Base-by-base conservation (phyloP, 2,329 filamentous ascomycete species). In the Penicillium vulpinum region DNA sequence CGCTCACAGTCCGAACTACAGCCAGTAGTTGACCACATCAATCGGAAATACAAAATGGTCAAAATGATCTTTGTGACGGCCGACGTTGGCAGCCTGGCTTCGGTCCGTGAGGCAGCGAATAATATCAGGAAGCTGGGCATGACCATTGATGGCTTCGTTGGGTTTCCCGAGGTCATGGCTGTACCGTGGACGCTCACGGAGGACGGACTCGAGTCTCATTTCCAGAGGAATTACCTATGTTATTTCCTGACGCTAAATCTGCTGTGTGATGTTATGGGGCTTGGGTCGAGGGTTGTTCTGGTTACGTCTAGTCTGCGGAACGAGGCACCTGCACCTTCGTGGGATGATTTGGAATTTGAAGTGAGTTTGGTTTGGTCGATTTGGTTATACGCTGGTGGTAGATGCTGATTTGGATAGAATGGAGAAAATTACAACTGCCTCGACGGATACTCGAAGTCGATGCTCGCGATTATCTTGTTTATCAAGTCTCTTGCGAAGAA, bases 381-480 rank as follows among this genome's bases (percentile, higher is more conserved):
- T 21, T 26, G 6, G 9, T 1, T 16, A 11, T 26, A 24, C 9
- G 16, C 2, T 39, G n/a, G 15, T 41, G 5, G 15, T 39, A 16
- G 7, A 31, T 22, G 10, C 22, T 55, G 40, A 45, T 38, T 24
- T 15, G 16, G 28, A 9, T 36, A 69, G 67, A 53, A 67, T 57
- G 66, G 67, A 2, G 58, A 65, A 26, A 57, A 40, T 1, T 70
- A 70, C 56, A 62, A 68, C 35, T 51, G 60, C 22, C 49, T 70
- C 3, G 65, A 69, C 54, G 67, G 57, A 9, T 70, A 65, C 47
- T 59, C 65, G 5, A 64, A 64, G 35, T 67, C 67, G 4, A 69
- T 64, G 64, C 62, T 67, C 45, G 68, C 68, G 26, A 67, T 69
- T 50, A 60, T 70, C 43, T 43, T 64, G 45, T 64, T 69, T 31